Evolutionary conservation across 2,329 filamentous ascomycete species (phyloP).

Genomic region (Chaetomium sp.): DNA sequence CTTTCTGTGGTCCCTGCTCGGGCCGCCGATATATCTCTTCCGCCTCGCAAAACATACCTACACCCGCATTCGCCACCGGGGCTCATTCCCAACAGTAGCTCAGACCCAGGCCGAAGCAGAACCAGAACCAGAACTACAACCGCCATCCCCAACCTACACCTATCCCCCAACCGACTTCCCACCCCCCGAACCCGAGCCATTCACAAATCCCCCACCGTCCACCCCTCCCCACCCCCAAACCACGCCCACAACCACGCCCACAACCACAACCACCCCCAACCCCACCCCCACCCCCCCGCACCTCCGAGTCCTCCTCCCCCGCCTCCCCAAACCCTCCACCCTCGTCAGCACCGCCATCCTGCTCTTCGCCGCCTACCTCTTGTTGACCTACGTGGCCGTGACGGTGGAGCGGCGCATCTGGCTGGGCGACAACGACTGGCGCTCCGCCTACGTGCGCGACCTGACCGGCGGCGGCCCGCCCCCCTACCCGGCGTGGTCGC

Average conservation of each 20-base stretch:
- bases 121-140: too few species aligned
- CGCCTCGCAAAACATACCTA: constrained; percentile 4
- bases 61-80: neutral
- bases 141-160: too few species aligned
- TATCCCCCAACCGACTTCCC: too few species aligned
- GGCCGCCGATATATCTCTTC: constrained; percentile 16
- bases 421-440: constrained; percentile 32
- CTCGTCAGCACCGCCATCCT: constrained; percentile 21
- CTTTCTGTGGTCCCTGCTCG: constrained; percentile 10
- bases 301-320: neutral
- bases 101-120: neutral
- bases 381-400: constrained; percentile 29
- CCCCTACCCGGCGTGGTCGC: constrained; percentile 34
- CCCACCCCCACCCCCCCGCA: neutral
- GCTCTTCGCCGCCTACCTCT: constrained; percentile 15
- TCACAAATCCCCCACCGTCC: too few species aligned
- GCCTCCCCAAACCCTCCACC: neutral
- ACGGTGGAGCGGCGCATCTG: constrained; percentile 35
- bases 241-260: neutral
- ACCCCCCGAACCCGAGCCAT: neutral
- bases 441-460: constrained; percentile 31
- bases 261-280: neutral
- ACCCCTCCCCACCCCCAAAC: neutral
- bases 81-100: neutral
- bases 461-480: constrained; percentile 6